Evolutionary conservation across 306 rosid genomes (phyloP).

Genomic region (Styphnolobium japonicum): DNA sequence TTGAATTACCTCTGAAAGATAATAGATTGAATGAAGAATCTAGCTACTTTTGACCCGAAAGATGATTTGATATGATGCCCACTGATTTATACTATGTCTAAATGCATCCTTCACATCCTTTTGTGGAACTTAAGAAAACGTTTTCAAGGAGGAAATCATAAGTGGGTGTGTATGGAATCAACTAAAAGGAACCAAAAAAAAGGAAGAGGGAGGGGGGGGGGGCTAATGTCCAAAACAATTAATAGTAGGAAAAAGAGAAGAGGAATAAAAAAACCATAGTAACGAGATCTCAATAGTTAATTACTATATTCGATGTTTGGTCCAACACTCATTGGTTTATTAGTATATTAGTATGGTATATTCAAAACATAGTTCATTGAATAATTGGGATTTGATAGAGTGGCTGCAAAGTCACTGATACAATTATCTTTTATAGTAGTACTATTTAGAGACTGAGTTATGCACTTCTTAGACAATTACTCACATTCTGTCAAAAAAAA

Average conservation of each 20-base stretch:
- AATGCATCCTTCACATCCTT: not conserved
- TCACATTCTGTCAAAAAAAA: too few species aligned
- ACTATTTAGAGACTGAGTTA: too few species aligned
- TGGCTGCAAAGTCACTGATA: not conserved
- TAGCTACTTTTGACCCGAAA: slow-evolving; percentile 8
- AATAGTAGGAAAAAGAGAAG: not conserved
- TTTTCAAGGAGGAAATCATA: not conserved
- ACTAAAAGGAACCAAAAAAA: not conserved
- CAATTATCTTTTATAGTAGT: too few species aligned
- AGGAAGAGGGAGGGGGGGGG: too few species aligned
- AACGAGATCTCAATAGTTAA: not conserved
- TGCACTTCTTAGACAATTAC: too few species aligned
- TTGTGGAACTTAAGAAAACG: not conserved
- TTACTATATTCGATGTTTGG: too few species aligned
- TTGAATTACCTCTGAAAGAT: not conserved
- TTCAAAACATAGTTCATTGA: not conserved
- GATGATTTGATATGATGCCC: slow-evolving; percentile 3
- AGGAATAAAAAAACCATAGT: not conserved
- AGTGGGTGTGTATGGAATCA: not conserved
- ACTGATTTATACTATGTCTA: not conserved
- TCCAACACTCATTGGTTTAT: not conserved
- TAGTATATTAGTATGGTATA: not conserved
- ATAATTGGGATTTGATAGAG: not conserved
- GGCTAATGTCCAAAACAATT: not conserved
- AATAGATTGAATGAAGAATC: not conserved